Base-by-base conservation (phyloP, 345 rosid genomes). In the Eucalyptus albens region DNA sequence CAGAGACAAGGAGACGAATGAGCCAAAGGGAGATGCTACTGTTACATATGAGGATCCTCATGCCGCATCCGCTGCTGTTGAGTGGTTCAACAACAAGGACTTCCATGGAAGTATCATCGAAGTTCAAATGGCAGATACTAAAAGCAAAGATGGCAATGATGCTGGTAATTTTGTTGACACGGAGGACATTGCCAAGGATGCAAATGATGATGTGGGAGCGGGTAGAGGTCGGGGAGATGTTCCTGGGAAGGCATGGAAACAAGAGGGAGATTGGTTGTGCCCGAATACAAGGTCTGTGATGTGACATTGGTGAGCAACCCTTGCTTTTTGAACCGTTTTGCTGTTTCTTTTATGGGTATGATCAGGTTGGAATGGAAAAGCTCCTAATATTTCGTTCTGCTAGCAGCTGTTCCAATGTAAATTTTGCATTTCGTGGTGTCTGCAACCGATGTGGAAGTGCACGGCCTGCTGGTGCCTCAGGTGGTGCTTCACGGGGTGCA, bases 201-300 rank as follows among this genome's bases (percentile, higher is more conserved):
- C 89, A 67, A 91, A 93, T 91, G 98, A 87, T 27, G 95, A 88
- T 91, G 92, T 89, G 89, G 99, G 95, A 88, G 94, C 91, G 77
- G 99, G 97, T 85, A 95, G 96, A 94, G 99, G 98, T 87, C 95
- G 93, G 88, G 94, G 88, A 85, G 99, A 97, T 91, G 94, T 95
- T 91, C 89, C 96, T 1, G 99, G 95, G 50, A 96, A 97, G 93
- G 93, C 95, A 24, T 97, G 99, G 99, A 96, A 95, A 90, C 99
- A 97, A 91, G 99, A 98, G 14, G 99, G 99, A 91, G 99, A 98
- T 91, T 98, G 99, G 99, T 87, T 93, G 92, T 98, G 99, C 94
- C 97, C 99, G 50, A 98, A 98, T 97, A 96, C 99, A 97, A 98
- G 99, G 99, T 97, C 99, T 97, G 99, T 98, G 99, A 94, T 98